Evolutionary conservation across 1,139 yeast species (phyloP).

Genomic region (Hemisphaericaspora xylofermentans): DNA sequence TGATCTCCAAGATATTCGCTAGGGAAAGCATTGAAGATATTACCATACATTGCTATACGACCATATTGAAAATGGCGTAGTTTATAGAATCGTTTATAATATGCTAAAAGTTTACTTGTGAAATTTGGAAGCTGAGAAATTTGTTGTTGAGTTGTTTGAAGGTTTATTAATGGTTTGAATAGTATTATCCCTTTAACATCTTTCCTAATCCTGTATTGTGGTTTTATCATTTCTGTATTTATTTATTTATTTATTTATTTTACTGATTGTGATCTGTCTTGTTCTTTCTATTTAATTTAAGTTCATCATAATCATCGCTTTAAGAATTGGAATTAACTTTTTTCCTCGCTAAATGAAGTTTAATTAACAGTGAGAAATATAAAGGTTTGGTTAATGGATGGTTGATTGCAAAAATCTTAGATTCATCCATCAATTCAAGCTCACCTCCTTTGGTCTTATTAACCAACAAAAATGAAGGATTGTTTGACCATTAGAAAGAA

Average conservation of each 20-base stretch:
- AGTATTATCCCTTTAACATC: conserved; percentile 11
- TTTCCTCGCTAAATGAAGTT: too few species aligned
- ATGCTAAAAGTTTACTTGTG: conserved; percentile 16
- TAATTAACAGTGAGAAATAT: too few species aligned
- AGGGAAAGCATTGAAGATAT: background rate
- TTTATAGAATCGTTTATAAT: conserved; percentile 34
- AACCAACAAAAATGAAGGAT: background rate
- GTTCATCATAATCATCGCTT: too few species aligned
- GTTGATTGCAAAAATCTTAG: conserved; percentile 4
- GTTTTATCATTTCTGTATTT: conserved; percentile 4
- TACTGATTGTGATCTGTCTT: too few species aligned
- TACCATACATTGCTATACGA: background rate
- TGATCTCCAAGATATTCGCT: background rate
- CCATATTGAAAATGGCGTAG: conserved; percentile 29
- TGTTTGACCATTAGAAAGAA: conserved; percentile 9
- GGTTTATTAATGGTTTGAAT: conserved; percentile 9
- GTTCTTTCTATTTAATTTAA: too few species aligned
- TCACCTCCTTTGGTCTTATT: too few species aligned
- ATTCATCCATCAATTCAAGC: too few species aligned
- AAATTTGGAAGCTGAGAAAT: conserved; percentile 15
- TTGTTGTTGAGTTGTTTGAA: conserved; percentile 9
- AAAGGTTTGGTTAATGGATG: too few species aligned
- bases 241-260: background rate
- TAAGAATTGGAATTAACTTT: too few species aligned
- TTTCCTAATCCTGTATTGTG: conserved; percentile 8